These are phyloP conservation scores for Vitis hybrid DNA, from an alignment of 177 flowering plant genomes.

Conservation along the genomic window DNA sequence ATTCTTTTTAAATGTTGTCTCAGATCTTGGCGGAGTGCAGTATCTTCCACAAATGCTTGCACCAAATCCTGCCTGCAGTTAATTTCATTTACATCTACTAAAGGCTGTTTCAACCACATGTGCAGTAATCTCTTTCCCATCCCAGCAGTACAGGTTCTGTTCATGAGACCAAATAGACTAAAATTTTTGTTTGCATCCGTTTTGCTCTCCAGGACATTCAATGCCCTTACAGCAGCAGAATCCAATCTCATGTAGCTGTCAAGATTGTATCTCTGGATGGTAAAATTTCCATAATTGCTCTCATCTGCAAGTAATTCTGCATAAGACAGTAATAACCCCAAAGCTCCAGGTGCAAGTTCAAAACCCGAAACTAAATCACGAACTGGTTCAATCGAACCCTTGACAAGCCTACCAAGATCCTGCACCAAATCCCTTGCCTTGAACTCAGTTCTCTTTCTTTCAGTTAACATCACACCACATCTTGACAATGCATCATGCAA, in stretches of 20 bases:
- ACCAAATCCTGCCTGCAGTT: constrained; percentile 81
- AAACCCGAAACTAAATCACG: constrained; percentile 72
- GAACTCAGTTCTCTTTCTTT: constrained; percentile 82
- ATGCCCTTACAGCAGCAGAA: constrained; percentile 94
- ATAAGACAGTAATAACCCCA: constrained; percentile 76
- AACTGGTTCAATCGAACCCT: constrained; percentile 83
- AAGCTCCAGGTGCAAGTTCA: constrained; percentile 74
- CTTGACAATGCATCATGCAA: constrained; percentile 68
- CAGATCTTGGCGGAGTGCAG: constrained; percentile 83
- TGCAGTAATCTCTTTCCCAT: constrained; percentile 92
- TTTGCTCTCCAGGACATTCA: constrained; percentile 92
- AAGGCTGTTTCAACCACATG: constrained; percentile 97
- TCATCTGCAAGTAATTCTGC: constrained; percentile 87
- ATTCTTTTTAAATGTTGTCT: constrained; percentile 93
- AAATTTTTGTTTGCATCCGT: constrained; percentile 95
- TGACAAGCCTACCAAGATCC: constrained; percentile 85
- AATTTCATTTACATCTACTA: constrained; percentile 77
- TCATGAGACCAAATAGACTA: constrained; percentile 93
- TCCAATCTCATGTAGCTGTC: constrained; percentile 88
- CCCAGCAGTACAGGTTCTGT: constrained; percentile 98
- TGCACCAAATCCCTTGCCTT: constrained; percentile 78
- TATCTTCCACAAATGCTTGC: constrained; percentile 91
- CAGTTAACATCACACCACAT: constrained; percentile 88
- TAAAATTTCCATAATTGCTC: constrained; percentile 77
- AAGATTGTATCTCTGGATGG: constrained; percentile 56